Evolutionary conservation across 2,329 filamentous ascomycete genomes (phyloP).

Genomic region (Colletotrichum sp.): DNA sequence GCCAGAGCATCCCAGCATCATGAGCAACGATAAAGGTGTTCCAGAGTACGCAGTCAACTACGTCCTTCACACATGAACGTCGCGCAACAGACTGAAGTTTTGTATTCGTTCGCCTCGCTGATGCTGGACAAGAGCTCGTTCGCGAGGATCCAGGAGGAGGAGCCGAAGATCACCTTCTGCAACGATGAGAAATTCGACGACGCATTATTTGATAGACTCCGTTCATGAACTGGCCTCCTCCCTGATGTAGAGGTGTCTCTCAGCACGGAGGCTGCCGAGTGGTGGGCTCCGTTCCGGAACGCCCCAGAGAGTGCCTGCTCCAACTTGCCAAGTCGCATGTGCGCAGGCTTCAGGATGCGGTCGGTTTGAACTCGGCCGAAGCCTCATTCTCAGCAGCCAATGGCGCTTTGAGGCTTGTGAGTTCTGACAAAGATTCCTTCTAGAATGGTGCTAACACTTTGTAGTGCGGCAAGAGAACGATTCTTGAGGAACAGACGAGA

Average conservation of each 20-base stretch:
- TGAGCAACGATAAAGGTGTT: not conserved
- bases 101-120: constrained; percentile 24
- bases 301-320: not conserved
- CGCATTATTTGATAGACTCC: not conserved
- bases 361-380: not conserved
- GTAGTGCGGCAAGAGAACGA: constrained; percentile 18
- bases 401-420: not conserved
- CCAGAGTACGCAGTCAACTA: constrained; percentile 19
- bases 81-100: constrained; percentile 24
- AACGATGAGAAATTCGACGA: not conserved
- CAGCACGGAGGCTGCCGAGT: constrained; percentile 12
- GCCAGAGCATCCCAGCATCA: not conserved
- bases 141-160: constrained; percentile 7
- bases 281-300: constrained; percentile 24
- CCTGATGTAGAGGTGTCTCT: not conserved
- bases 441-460: too few relatives aligned
- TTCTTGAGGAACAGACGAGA: constrained; percentile 22
- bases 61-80: constrained; percentile 22
- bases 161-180: not conserved
- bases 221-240: not conserved
- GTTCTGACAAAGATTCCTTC: not conserved
- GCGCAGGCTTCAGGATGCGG: not conserved
- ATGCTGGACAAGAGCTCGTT: constrained; percentile 22
- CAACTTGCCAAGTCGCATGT: not conserved
- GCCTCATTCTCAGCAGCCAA: not conserved